Evolutionary conservation across 2,329 filamentous ascomycete genomes (phyloP).

Genomic region (Cryphonectria radicalis): DNA sequence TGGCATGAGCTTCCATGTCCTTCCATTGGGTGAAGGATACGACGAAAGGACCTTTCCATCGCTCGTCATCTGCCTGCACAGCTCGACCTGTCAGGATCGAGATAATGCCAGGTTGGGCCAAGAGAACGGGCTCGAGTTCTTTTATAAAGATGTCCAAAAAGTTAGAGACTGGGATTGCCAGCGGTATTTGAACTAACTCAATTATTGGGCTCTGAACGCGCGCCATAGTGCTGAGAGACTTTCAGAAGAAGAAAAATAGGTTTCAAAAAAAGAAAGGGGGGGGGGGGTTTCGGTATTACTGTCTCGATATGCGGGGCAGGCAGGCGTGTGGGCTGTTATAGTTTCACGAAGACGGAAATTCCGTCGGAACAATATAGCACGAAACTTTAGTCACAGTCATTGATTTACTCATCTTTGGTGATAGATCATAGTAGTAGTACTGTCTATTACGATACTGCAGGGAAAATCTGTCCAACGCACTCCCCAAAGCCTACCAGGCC

Average conservation of each 20-base stretch:
- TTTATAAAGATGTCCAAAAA: slow-evolving; percentile 12
- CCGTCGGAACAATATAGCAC: not conserved
- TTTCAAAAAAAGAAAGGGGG: no score
- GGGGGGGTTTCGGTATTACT: not conserved
- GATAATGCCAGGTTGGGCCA: slow-evolving; percentile 5
- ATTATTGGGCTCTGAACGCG: not conserved
- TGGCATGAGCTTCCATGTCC: slow-evolving; percentile 9
- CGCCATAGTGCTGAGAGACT: no score
- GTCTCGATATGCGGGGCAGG: not conserved
- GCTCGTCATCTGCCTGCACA: not conserved
- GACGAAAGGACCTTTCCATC: not conserved
- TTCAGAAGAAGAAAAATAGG: no score
- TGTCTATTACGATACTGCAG: slow-evolving; percentile 6
- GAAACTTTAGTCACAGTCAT: no score
- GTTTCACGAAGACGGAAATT: slow-evolving; percentile 6
- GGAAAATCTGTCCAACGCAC: slow-evolving; percentile 11
- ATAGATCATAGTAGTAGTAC: no score
- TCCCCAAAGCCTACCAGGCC: slow-evolving; percentile 17
- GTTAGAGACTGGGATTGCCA: slow-evolving; percentile 3
- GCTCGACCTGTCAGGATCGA: slow-evolving; percentile 6
- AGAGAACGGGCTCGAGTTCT: slow-evolving; percentile 13
- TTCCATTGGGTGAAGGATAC: slow-evolving; percentile 18
- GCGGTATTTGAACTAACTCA: slow-evolving; percentile 14
- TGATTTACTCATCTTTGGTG: no score
- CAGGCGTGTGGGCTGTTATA: no score